Base-by-base conservation (phyloP, 208 protist genomes). In the Trypanosoma avium region DNA sequence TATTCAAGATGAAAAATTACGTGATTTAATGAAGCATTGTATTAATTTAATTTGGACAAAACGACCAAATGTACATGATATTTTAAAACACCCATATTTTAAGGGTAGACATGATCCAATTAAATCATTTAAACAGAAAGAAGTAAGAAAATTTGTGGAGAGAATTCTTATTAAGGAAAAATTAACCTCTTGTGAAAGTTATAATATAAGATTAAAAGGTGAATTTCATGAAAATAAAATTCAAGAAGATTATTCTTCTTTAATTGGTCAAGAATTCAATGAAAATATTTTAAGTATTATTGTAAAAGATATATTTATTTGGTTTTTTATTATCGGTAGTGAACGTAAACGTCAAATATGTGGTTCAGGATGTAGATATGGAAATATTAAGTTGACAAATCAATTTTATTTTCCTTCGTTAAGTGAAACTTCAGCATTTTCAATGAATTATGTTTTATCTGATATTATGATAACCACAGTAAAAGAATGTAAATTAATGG, bases 261-360 rank as follows among this genome's bases (percentile, higher is more conserved):
- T 24, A 13, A 5, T 12, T 29, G n/a, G 3, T n/a, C 4, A 58
- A 27, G 52, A 58, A 58, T 24, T 58, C 8, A 24, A 45, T 42
- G 52, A 40, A 47, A 4, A 50, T 1, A 12, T 47, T 21, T 17
- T 61, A 27, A 50, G 26, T 30, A 32, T 36, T 33, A 61, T 45
- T 48, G 38, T 50, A 30, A 61, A 32, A 24, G 36, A 61, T 61
- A 36, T 61, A 38, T 33, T 49, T 9, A 5, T 61, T 35, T 61
- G 56, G 36, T 13, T 26, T 29, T 49, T 27, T 61, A 47, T 24
- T 10, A 10, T 58, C 6, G 52, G 52, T 5, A 19, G 22, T 24
- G 15, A 38, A 33, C 52, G 33, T n/a, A 40, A 19, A 21, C 52
- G 33, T 0, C 9, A 29, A 4, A 40, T 40, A 26, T 1, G 19